These are phyloP conservation scores for Penicillium simplicissimum DNA, from an alignment of 495 filamentous ascomycete species.

Conservation along the genomic window DNA sequence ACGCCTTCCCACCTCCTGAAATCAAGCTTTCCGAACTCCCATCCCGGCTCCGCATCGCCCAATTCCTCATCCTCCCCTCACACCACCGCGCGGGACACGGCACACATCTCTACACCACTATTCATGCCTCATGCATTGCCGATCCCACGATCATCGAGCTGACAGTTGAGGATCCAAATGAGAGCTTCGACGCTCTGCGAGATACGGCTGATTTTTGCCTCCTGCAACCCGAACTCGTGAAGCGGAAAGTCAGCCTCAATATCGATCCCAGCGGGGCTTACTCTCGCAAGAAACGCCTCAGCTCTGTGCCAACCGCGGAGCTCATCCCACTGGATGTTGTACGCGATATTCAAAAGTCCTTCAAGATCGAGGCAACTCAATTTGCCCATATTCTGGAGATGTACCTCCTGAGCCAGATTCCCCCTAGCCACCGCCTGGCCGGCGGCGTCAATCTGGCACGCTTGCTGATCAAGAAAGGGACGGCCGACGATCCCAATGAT, in stretches of 20 bases:
- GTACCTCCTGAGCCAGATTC: conserved; percentile 76
- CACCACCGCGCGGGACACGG: conserved; percentile 82
- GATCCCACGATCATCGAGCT: conserved; percentile 71
- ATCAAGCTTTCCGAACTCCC: conserved; percentile 53
- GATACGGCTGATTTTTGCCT: conserved; percentile 79
- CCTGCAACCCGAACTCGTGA: conserved; percentile 51
- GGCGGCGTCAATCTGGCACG: conserved; percentile 52
- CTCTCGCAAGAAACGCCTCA: conserved; percentile 39
- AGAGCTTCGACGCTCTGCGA: conserved; percentile 87
- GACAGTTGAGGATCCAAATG: conserved; percentile 94
- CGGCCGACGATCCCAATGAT: conserved; percentile 55
- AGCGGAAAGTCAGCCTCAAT: conserved; percentile 47
- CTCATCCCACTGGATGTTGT: conserved; percentile 63
- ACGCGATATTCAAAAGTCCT: conserved; percentile 58
- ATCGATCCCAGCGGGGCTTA: conserved; percentile 40
- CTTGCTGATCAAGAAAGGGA: conserved; percentile 56
- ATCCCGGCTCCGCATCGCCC: conserved; percentile 80
- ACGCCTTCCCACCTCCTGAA: conserved; percentile 44
- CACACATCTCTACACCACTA: conserved; percentile 73
- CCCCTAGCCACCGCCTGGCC: conserved; percentile 57
- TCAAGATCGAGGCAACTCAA: conserved; percentile 85
- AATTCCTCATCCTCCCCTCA: conserved; percentile 90
- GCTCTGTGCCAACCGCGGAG: conserved; percentile 56
- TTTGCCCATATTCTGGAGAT: conserved; percentile 86
- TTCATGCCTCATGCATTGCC: conserved; percentile 64